Evolutionary conservation across 441 rosid species (phyloP), one percentile per base, ranked within the genome.

Genomic region (Erodium chrysanthum): DNA sequence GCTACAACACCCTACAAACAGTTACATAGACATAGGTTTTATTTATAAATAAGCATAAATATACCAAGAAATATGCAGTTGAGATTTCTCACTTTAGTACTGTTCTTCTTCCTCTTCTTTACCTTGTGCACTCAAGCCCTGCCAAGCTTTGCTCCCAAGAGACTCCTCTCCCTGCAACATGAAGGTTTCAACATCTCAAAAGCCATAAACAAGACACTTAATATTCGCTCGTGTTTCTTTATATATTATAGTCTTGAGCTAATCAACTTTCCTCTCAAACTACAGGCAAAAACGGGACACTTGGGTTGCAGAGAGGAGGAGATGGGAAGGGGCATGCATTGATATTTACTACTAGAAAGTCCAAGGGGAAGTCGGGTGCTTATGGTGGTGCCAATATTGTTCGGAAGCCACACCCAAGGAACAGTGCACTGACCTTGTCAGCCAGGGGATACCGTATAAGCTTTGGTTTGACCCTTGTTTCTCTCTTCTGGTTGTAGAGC

Each of bases 321-420:
- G 46, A 37, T 42, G 65, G 10, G 2, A 76, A 35, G 40, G 40
- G 5, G 10, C 40, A 5, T 8, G 0, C 40, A 35, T 35, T 54
- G 60, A 21, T 18, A 54, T 20, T 8, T 54, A 54, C 60, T 20
- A 18, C 23, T 20, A 54, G 60, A 12, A 54, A 54, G 25, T 54
- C 60, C 4, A 18, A 2, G 25, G 80, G 73, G 14, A 74, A 68
- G 64, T 8, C 60, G 9, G 80, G 79, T 17, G 46, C 63, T 65
- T 66, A 73, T 61, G 85, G 81, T 0, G 79, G 72, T 31, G 73
- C 76, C 40, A 79, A 70, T 64, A n/a, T 48, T 5, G 64, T 29
- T 22, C 81, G 64, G 10, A 56, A 21, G 61, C 61, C 61, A 20
- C 75, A 8, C 7, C 82, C 76, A 14, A 62, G n/a, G 1, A 78